Evolutionary conservation across 371 early-diverging fungal species (phyloP), one percentile per base, ranked within the genome.

Genomic region (Smittium mucronatum): DNA sequence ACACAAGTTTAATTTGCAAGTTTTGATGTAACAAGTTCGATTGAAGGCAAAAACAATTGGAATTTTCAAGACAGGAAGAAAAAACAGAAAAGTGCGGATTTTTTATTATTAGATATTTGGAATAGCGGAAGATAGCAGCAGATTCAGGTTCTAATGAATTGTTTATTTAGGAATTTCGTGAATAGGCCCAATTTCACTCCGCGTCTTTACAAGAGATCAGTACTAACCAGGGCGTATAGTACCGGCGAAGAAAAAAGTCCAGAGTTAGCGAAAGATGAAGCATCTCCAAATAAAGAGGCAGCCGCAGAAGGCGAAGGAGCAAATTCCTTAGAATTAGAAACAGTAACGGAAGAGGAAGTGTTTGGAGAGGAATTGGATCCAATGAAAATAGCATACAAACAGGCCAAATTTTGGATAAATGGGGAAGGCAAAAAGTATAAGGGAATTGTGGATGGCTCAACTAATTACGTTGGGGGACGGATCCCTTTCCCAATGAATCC

Each of bases 401-500:
- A 67, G 29, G 67, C 67, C 25, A 31, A 63, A 28, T 68, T 69
- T n/a, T 77, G 78, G 78, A 64, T 77, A 58, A 31, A n/a, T n/a
- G 47, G 26, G 1, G 71, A 77, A 58, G 73, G 74, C 29, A 32
- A 31, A 17, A 60, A 64, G 47, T 78, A 66, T 71, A 70, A 70
- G 60, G 67, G 69, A 2, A 57, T 71, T 66, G 34, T 57, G 16
- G 63, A 73, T 0, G 68, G 70, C 0, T 32, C 30, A 15, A 70
- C 76, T 2, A 70, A 75, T 71, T 78, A 69, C 21, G 64, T 78
- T 25, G 69, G 68, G 28, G 68, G 71, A 16, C 29, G 34, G 1
- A 34, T 32, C 16, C 94, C 94, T 29, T 94, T 94, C 81, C 94
- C 94, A 5, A 84, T 90, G 82, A 94, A 94, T 73, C 93, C 92